phyloP scores from a whole-genome alignment of 2,329 filamentous ascomycete species.

The Fusarium mangiferae region DNA sequence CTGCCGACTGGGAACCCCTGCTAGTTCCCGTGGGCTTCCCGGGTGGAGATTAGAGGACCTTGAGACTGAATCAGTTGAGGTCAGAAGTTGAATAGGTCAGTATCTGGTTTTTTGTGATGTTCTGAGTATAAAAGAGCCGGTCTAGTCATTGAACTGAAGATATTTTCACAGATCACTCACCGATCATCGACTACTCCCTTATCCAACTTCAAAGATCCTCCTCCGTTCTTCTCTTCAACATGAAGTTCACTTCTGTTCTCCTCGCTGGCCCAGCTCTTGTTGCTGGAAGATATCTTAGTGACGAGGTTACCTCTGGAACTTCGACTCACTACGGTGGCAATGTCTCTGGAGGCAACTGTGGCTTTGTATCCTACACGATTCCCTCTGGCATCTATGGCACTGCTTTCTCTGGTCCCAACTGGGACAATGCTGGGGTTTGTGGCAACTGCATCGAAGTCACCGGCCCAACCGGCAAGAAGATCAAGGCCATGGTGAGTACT shows the following conservation, averaged over 20 bases:
- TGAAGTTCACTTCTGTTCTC: slow-evolving; percentile 39
- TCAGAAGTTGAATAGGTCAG: neutral
- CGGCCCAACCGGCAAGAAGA: slow-evolving; percentile 61
- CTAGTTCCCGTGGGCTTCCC: slow-evolving; percentile 21
- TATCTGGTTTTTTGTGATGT: neutral
- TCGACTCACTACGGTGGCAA: slow-evolving; percentile 66
- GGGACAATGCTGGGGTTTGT: slow-evolving; percentile 66
- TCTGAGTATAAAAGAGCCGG: slow-evolving; percentile 1
- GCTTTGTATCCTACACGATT: slow-evolving; percentile 70
- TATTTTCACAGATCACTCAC: neutral
- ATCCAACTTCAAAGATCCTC: neutral
- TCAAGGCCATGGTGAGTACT: slow-evolving; percentile 70
- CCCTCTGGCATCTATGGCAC: slow-evolving; percentile 69
- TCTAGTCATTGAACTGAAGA: neutral
- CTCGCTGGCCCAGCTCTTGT: slow-evolving; percentile 37
- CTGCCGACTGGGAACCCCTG: slow-evolving; percentile 1
- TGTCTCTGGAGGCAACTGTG: slow-evolving; percentile 68
- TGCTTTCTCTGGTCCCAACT: slow-evolving; percentile 68
- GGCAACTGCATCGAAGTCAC: slow-evolving; percentile 71
- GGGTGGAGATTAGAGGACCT: slow-evolving; percentile 13
- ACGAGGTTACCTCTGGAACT: slow-evolving; percentile 23
- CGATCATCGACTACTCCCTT: neutral
- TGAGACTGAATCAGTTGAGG: neutral
- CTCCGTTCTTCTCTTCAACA: neutral
- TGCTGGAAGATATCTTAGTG: slow-evolving; percentile 24